These are phyloP conservation scores for Elaeis guineensis DNA, from an alignment of 176 grass and related monocot genomes.

Conservation along the genomic window DNA sequence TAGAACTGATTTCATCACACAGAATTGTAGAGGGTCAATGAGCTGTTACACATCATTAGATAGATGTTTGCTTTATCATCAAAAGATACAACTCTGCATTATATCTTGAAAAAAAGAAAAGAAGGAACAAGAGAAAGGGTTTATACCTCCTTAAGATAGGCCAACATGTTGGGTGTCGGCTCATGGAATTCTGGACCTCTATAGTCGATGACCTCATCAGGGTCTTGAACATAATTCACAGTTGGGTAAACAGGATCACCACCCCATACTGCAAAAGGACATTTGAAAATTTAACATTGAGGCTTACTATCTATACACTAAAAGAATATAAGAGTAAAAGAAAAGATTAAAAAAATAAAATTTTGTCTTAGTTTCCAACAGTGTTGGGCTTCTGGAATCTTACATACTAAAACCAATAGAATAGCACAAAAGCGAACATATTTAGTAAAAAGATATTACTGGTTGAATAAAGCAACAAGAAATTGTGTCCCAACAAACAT, in stretches of 20 bases:
- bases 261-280: slow-evolving; percentile 69
- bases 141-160: slow-evolving; percentile 76
- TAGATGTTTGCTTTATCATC: too few species aligned
- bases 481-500: too few species aligned
- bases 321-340: neutral
- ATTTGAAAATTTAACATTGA: neutral
- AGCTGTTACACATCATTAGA: too few species aligned
- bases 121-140: neutral
- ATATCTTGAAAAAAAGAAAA: neutral
- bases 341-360: neutral
- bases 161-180: slow-evolving; percentile 65
- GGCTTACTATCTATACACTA: too few species aligned
- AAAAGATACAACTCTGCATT: neutral
- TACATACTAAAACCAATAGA: too few species aligned
- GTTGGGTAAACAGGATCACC: slow-evolving; percentile 99
- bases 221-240: slow-evolving; percentile 88
- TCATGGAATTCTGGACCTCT: slow-evolving; percentile 86
- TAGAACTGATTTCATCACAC: too few species aligned
- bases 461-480: too few species aligned
- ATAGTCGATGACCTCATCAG: slow-evolving; percentile 67
- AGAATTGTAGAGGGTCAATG: too few species aligned
- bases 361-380: too few species aligned
- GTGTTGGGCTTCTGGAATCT: too few species aligned
- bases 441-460: too few species aligned
- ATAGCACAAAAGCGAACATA: too few species aligned